Percentiles rank a stretch among this genome's conserved stretches.
Conservation (phyloP, 768 basidiomycete genomes). For the Phylloporus sp. region DNA sequence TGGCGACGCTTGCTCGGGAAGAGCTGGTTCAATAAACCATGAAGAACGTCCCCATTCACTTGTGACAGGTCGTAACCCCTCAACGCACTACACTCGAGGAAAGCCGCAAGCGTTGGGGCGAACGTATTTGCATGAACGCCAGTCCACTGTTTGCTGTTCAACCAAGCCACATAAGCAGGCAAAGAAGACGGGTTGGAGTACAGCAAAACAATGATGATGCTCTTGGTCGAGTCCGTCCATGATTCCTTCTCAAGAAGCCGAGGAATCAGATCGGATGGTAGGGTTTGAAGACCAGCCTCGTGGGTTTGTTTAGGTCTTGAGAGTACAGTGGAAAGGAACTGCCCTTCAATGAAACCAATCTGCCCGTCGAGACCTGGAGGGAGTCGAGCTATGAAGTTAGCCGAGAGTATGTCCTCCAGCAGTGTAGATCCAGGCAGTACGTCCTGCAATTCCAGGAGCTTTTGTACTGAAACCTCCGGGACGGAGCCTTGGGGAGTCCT, state of each 20-base stretch:
- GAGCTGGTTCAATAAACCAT: conserved; percentile 26
- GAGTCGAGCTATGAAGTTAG: conserved; percentile 34
- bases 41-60: conserved; percentile 28
- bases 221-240: conserved; percentile 44
- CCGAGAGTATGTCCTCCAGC: conserved; percentile 49
- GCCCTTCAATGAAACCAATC: conserved; percentile 5
- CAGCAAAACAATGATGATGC: conserved; percentile 41
- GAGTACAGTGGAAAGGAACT: conserved; percentile 4
- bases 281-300: background rate
- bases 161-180: conserved; percentile 38
- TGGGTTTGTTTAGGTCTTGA: background rate
- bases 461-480: conserved; percentile 28
- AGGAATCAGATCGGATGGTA: conserved; percentile 25
- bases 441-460: conserved; percentile 37
- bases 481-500: conserved; percentile 3
- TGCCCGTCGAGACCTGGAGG: conserved; percentile 29
- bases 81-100: conserved; percentile 39
- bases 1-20: conserved; percentile 3
- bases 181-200: conserved; percentile 36
- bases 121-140: conserved; percentile 25
- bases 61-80: conserved; percentile 17
- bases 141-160: conserved; percentile 24
- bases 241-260: conserved; percentile 38
- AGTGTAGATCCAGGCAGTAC: conserved; percentile 33
- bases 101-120: conserved; percentile 41